phyloP scores from a whole-genome alignment of 2,329 filamentous ascomycete genomes.

The Diplodia corticola region DNA sequence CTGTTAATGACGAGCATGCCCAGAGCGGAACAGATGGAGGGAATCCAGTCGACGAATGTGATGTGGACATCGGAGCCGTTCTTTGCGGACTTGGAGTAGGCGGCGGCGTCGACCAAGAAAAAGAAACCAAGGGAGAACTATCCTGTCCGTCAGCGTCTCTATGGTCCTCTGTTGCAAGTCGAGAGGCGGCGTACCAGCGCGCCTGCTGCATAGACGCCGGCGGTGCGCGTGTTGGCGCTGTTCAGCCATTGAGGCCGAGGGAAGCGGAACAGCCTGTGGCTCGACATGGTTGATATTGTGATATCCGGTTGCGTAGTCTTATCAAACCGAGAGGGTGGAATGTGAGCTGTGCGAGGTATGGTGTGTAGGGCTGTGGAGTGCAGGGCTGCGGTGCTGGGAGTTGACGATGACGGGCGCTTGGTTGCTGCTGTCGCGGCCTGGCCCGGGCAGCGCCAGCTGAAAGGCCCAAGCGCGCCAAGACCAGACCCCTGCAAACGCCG shows the following conservation, averaged over 20 bases:
- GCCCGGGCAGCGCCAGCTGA: neutral
- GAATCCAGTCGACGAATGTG: constrained; percentile 72
- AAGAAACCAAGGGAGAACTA: constrained; percentile 71
- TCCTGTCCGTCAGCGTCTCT: constrained; percentile 9
- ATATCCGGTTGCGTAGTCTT: too few species aligned
- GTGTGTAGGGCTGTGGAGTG: neutral
- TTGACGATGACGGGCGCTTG: constrained; percentile 20
- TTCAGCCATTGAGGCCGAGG: constrained; percentile 67
- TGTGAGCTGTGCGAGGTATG: neutral
- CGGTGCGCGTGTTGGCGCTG: constrained; percentile 62
- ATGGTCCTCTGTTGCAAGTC: neutral
- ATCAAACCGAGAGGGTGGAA: neutral
- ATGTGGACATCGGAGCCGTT: constrained; percentile 65
- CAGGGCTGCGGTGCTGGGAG: neutral
- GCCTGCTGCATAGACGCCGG: constrained; percentile 66
- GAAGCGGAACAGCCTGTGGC: constrained; percentile 65
- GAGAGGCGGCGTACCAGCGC: constrained; percentile 56
- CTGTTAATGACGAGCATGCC: constrained; percentile 73
- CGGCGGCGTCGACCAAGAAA: constrained; percentile 66
- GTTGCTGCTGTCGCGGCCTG: constrained; percentile 16
- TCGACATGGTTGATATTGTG: constrained; percentile 41
- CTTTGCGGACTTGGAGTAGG: constrained; percentile 61
- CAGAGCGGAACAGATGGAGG: constrained; percentile 66
- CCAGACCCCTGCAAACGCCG: constrained; percentile 7
- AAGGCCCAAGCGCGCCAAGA: constrained; percentile 2